These are phyloP conservation scores for Batkoa obscura DNA, from an alignment of 371 early-diverging fungal species.

Conservation along the genomic window DNA sequence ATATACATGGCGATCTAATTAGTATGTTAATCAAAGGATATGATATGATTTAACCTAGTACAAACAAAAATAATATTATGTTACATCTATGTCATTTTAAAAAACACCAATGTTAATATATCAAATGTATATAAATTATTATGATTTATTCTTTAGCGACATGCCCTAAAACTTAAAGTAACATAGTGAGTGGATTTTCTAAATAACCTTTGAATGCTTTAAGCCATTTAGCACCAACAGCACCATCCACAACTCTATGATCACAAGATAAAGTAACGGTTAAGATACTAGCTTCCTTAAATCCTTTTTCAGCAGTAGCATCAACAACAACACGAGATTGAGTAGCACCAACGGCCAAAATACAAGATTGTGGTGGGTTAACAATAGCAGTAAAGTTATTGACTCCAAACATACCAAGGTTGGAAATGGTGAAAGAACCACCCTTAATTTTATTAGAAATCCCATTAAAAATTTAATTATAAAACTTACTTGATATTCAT, in stretches of 20 bases:
- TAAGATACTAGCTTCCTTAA: slow-evolving; percentile 20
- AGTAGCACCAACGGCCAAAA: slow-evolving; percentile 81
- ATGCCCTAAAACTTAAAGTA: slow-evolving; percentile 54
- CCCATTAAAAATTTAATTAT: not conserved
- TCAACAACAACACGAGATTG: slow-evolving; percentile 70
- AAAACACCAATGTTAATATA: no score
- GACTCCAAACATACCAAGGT: slow-evolving; percentile 95
- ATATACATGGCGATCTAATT: no score
- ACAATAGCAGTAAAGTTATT: slow-evolving; percentile 92
- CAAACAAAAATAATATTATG: no score
- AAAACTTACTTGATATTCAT: slow-evolving; percentile 73
- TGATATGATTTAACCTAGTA: no score
- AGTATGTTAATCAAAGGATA: no score
- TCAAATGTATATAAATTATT: no score
- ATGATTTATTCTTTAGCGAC: no score
- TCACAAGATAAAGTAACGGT: slow-evolving; percentile 83
- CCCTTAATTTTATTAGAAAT: slow-evolving; percentile 19
- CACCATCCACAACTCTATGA: slow-evolving; percentile 95
- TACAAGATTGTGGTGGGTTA: slow-evolving; percentile 91
- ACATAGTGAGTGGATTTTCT: slow-evolving; percentile 88
- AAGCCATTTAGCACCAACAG: slow-evolving; percentile 85
- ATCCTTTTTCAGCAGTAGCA: slow-evolving; percentile 14
- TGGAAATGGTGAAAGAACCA: slow-evolving; percentile 93
- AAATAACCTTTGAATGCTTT: slow-evolving; percentile 78
- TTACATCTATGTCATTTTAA: no score